A percentile compares a stretch with the other conserved stretches of the same genome.
Conservation (phyloP, 192 early-diverging fungal genomes). For the Coemansia sp. region DNA sequence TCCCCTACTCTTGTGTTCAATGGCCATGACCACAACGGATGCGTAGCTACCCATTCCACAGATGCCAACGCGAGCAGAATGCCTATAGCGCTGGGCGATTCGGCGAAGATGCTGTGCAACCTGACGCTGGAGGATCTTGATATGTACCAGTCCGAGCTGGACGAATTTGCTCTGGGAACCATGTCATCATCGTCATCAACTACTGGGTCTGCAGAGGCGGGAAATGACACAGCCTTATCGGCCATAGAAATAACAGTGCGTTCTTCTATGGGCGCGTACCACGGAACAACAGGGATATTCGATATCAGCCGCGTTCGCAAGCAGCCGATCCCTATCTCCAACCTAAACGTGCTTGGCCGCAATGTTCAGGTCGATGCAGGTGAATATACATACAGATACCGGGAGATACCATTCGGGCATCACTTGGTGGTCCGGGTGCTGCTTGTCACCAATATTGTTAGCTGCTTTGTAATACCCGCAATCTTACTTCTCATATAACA, state of each 20-base stretch:
- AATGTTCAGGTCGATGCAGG: slow-evolving; percentile 5
- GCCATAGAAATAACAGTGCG: slow-evolving; percentile 61
- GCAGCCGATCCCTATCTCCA: background rate
- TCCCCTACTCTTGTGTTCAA: slow-evolving; percentile 60
- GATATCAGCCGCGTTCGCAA: slow-evolving; percentile 38
- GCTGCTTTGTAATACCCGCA: slow-evolving; percentile 18
- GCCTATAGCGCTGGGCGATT: slow-evolving; percentile 12
- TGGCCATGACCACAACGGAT: slow-evolving; percentile 68
- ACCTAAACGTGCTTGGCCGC: slow-evolving; percentile 5
- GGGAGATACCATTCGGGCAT: slow-evolving; percentile 49
- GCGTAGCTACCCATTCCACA: slow-evolving; percentile 51
- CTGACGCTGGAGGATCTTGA: slow-evolving; percentile 34
- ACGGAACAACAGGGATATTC: slow-evolving; percentile 62
- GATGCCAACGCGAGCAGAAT: background rate
- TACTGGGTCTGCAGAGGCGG: background rate
- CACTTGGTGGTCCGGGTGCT: slow-evolving; percentile 54
- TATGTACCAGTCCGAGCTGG: slow-evolving; percentile 18
- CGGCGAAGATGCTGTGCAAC: slow-evolving; percentile 17
- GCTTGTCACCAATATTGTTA: slow-evolving; percentile 31
- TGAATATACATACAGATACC: slow-evolving; percentile 53
- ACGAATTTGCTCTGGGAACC: slow-evolving; percentile 23
- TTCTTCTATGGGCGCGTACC: slow-evolving; percentile 63
- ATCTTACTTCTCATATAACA: slow-evolving; percentile 4
- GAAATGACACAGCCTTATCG: slow-evolving; percentile 7
- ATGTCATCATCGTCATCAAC: slow-evolving; percentile 4